phyloP scores from a whole-genome alignment of 176 grass and related monocot genomes.

The Ampelocalamus luodianensis region DNA sequence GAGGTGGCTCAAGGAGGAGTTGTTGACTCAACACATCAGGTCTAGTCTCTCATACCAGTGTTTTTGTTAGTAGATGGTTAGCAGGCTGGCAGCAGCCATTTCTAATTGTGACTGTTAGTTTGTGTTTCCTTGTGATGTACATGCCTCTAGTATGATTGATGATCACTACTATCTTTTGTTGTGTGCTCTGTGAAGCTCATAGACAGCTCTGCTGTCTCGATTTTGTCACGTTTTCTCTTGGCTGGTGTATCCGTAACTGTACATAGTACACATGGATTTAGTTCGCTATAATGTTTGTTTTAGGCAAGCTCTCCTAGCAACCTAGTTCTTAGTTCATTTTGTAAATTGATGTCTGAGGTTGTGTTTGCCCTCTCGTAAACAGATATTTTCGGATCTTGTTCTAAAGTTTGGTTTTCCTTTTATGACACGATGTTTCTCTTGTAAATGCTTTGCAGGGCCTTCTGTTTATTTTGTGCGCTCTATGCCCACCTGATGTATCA shows the following conservation, averaged over 20 bases:
- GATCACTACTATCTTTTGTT: neutral
- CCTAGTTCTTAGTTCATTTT: constrained; percentile 9
- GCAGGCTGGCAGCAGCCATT: neutral
- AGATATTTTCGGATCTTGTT: neutral
- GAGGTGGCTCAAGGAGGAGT: constrained; percentile 87
- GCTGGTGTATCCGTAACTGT: neutral
- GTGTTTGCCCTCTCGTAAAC: neutral
- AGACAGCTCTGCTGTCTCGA: neutral
- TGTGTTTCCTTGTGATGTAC: neutral
- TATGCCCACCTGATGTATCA: constrained; percentile 79
- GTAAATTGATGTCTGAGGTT: neutral
- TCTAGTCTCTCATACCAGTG: constrained; percentile 13
- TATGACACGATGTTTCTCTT: constrained; percentile 14
- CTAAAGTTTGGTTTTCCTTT: neutral
- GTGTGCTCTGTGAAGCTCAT: neutral
- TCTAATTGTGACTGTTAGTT: constrained; percentile 24
- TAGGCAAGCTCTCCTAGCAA: neutral
- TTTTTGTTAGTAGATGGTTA: neutral
- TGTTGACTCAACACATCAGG: constrained; percentile 93
- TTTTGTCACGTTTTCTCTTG: neutral
- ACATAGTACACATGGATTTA: neutral
- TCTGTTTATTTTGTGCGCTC: constrained; percentile 79
- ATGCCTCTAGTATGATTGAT: neutral
- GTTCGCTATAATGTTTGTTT: neutral
- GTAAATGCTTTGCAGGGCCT: constrained; percentile 64